phyloP scores from a whole-genome alignment of 805 yeast genomes.

The Metschnikowia kunwiensis region DNA sequence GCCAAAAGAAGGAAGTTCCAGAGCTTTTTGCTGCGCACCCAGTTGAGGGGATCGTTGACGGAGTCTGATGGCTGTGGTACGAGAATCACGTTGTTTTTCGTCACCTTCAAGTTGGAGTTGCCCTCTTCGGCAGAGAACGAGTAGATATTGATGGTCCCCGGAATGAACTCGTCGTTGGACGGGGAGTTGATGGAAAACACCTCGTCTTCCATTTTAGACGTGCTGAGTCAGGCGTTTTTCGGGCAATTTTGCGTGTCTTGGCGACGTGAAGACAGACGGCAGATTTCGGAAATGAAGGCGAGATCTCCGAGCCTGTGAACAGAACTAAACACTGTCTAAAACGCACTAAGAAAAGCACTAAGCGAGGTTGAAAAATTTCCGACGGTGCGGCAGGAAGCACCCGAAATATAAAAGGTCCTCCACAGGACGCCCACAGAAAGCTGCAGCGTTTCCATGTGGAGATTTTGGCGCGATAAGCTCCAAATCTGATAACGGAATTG shows the following conservation, averaged over 20 bases:
- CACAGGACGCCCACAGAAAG: too few relatives aligned
- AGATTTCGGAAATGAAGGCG: too few relatives aligned
- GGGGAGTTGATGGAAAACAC: constrained; percentile 14
- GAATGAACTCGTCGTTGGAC: constrained; percentile 18
- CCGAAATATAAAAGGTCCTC: too few relatives aligned
- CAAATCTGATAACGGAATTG: not conserved
- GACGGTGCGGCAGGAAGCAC: too few relatives aligned
- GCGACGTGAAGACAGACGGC: too few relatives aligned
- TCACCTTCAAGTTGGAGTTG: constrained; percentile 14
- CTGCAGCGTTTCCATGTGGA: not conserved
- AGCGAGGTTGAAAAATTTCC: too few relatives aligned
- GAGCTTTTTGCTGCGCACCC: constrained; percentile 34
- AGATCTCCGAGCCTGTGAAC: too few relatives aligned
- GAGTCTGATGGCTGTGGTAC: constrained; percentile 52
- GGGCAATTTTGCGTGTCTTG: too few relatives aligned
- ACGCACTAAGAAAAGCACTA: too few relatives aligned
- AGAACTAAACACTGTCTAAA: too few relatives aligned
- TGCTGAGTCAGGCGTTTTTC: too few relatives aligned
- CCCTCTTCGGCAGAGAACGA: constrained; percentile 15
- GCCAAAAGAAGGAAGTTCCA: constrained; percentile 41
- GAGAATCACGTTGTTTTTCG: constrained; percentile 33
- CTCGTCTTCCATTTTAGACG: too few relatives aligned
- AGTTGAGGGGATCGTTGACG: constrained; percentile 48
- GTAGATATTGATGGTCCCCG: constrained; percentile 20
- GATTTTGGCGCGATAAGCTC: constrained; percentile 2